phyloP scores from a whole-genome alignment of 768 basidiomycete genomes.

The Xerocomellus amylosporus region DNA sequence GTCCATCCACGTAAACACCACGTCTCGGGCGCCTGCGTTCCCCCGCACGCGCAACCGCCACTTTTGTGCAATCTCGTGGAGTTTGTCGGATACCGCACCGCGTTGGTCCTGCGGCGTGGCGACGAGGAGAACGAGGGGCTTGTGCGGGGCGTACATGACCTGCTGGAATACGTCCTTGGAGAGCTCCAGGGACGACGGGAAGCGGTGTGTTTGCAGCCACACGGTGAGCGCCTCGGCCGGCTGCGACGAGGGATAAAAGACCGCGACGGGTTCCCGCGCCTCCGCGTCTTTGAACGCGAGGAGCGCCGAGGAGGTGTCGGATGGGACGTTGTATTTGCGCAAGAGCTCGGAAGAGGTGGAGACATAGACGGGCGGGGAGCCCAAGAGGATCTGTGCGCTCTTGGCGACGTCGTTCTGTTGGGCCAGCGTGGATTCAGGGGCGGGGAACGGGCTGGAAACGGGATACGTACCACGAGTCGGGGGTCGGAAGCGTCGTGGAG shows the following conservation, averaged over 20 bases:
- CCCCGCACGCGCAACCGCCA: constrained; percentile 46
- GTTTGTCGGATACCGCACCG: constrained; percentile 43
- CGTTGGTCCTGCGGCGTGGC: constrained; percentile 40
- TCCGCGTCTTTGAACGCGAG: constrained; percentile 67
- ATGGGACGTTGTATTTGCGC: constrained; percentile 35
- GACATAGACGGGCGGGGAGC: constrained; percentile 48
- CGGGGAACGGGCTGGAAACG: too few relatives aligned
- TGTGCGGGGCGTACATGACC: constrained; percentile 78
- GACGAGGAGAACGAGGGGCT: constrained; percentile 77
- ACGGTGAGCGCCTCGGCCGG: constrained; percentile 26
- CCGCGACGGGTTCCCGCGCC: constrained; percentile 41
- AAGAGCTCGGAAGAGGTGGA: constrained; percentile 36
- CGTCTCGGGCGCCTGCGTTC: too few relatives aligned
- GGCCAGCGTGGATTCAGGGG: too few relatives aligned
- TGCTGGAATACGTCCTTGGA: constrained; percentile 75
- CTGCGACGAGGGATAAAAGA: constrained; percentile 28
- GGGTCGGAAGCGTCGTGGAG: constrained; percentile 41
- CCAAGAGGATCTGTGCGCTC: constrained; percentile 48
- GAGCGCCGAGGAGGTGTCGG: constrained; percentile 54
- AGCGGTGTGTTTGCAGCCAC: constrained; percentile 69
- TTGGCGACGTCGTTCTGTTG: constrained; percentile 52
- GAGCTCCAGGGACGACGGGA: constrained; percentile 73
- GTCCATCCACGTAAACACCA: constrained; percentile 92
- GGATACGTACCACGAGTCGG: constrained; percentile 32
- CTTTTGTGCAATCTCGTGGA: constrained; percentile 52